Base-by-base conservation (phyloP, 2,329 filamentous ascomycete genomes). In the Emergomyces pasteurianus region DNA sequence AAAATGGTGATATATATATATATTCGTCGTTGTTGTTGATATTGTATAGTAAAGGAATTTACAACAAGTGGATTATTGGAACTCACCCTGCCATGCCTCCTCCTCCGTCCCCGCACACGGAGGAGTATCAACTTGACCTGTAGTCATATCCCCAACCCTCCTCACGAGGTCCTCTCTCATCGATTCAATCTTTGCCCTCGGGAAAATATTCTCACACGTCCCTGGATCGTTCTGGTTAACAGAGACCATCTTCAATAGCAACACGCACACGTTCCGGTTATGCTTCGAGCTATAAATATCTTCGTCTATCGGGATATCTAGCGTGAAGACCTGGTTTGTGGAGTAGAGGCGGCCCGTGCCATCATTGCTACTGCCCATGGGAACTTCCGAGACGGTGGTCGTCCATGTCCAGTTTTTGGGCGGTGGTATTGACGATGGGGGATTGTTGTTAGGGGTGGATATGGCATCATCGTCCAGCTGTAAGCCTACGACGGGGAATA, bases 211-310 rank as follows among this genome's bases (percentile, higher is more conserved):
- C 23, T n/a, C 16, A 47, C 60, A 61, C 34, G 47, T 16, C 7
- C 59, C 59, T n/a, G 28, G 31, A 53, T 61, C 52, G 26, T 43
- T 36, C 36, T 36, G 31, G 23, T 43, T 42, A 12, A 46, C 60
- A 3, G n/a, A 49, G 23, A 49, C 26, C 55, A 55, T 50, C 54
- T 40, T 31, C 46, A 56, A 12, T 18, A 62, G 14, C 52, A 62
- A 28, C 23, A 49, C 60, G 16, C 60, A 62, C 3, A 62, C 60
- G n/a, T 62, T 62, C 42, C 61, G 28, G 23, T 46, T 23, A 49
- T 54, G 26, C 2, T 47, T 50, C 21, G 46, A 16, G 18, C 28
- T 42, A 38, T 55, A 50, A 14, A 52, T 28, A 49, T 56, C 56
- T 23, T 34, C 52, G 49, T 59, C 60, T 16, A 23, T 14, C 2